Conservation (phyloP, 176 grass and related monocot species). For the Aegilops sharonensis region DNA sequence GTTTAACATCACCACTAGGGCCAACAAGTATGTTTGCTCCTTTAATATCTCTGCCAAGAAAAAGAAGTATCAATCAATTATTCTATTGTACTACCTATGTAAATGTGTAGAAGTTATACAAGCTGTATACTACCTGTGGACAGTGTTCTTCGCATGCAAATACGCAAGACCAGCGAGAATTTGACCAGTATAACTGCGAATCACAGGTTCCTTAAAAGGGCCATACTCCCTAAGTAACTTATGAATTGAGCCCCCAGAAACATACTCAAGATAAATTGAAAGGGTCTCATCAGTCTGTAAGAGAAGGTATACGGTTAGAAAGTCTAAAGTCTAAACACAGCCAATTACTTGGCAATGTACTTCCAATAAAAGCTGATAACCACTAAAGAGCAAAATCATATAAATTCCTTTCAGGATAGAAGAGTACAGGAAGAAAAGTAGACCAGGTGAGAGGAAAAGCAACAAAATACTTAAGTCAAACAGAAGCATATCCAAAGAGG, state of each 20-base stretch:
- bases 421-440: background rate
- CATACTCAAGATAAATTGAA: conserved; percentile 87
- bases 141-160: conserved; percentile 78
- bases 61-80: conserved; percentile 24
- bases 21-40: conserved; percentile 99
- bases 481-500: background rate
- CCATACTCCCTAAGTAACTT: conserved; percentile 95
- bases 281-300: conserved; percentile 71
- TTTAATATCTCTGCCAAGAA: conserved; percentile 86
- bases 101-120: conserved; percentile 26
- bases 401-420: background rate
- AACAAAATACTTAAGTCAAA: background rate
- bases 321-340: conserved; percentile 22
- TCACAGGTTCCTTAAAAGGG: conserved; percentile 77
- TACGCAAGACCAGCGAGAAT: conserved; percentile 92
- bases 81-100: conserved; percentile 5
- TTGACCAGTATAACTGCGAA: conserved; percentile 82
- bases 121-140: conserved; percentile 69
- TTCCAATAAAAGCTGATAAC: conserved; percentile 6
- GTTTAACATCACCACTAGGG: conserved; percentile 91
- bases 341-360: conserved; percentile 13
- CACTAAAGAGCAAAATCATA: background rate
- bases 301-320: conserved; percentile 25
- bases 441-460: background rate
- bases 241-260: conserved; percentile 94